Evolutionary conservation across 441 rosid species (phyloP).

Genomic region (Hura crepitans): DNA sequence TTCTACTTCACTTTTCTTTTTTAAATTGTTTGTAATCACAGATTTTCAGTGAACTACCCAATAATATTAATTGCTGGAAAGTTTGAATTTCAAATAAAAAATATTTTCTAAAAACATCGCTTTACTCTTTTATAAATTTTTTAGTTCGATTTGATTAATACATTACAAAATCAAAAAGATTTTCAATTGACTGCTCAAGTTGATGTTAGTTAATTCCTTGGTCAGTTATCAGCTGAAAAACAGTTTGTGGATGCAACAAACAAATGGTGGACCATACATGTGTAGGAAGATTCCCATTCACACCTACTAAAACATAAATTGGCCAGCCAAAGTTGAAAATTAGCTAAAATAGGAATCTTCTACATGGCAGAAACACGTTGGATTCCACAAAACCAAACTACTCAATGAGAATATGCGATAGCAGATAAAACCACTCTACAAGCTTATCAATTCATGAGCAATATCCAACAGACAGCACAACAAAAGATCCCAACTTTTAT

Average conservation of each 20-base stretch:
- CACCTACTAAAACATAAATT: slow-evolving; percentile 18
- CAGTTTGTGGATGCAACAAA: slow-evolving; percentile 1
- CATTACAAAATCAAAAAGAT: no score
- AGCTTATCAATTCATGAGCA: slow-evolving; percentile 26
- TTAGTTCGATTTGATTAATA: no score
- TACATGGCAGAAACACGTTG: slow-evolving; percentile 25
- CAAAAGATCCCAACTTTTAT: not conserved
- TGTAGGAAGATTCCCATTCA: slow-evolving; percentile 33
- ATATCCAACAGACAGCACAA: not conserved
- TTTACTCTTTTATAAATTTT: no score
- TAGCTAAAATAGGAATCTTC: slow-evolving; percentile 39
- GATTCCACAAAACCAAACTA: slow-evolving; percentile 28
- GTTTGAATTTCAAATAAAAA: no score
- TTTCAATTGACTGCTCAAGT: not conserved
- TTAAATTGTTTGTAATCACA: not conserved
- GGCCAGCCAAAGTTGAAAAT: slow-evolving; percentile 15
- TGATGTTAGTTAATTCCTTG: not conserved
- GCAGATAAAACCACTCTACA: slow-evolving; percentile 15
- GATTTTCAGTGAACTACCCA: no score
- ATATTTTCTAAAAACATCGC: no score
- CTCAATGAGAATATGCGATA: slow-evolving; percentile 9
- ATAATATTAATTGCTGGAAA: no score
- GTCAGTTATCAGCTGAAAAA: slow-evolving; percentile 1
- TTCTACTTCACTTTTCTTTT: not conserved
- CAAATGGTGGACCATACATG: slow-evolving; percentile 22